Evolutionary conservation across 2,329 filamentous ascomycete genomes (phyloP), one percentile per base, ranked within the genome.

Genomic region (Colletotrichum coccodes): DNA sequence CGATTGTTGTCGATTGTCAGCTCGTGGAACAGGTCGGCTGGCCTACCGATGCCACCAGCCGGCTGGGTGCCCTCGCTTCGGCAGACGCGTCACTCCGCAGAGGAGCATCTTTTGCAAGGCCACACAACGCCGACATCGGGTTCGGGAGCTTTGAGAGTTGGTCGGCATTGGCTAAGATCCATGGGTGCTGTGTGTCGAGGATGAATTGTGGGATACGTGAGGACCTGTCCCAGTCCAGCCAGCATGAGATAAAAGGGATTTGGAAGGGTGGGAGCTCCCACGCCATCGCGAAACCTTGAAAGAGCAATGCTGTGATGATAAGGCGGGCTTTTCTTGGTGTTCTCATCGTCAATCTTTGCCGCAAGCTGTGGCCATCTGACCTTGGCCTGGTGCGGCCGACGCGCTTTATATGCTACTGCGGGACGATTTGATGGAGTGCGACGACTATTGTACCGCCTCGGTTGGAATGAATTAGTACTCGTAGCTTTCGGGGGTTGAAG

Each of bases 151-250:
- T 21, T 0, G 18, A n/a, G 21, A 56, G 23, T 3, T 62, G 47
- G 28, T 14, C n/a, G 6, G n/a, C 50, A 23, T 62, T 30, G 0
- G 26, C 6, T 0, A 12, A 4, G 28, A 62, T 23, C 64, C 64
- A 67, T 0, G 58, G 49, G 5, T 62, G 38, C 18, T 14, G 1
- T 11, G 58, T 34, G 11, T 57, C 58, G 34, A 62, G 58, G 8
- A 62, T 26, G 58, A 67, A 67, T 12, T 67, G 30, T 18, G 40
- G 64, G 23, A 67, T 34, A 49, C 1, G 40, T 3, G 7, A 32
- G 3, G 30, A 26, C 23, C 23, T 11, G 9, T 30, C 36, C 6
- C n/a, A 23, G 32, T 52, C 49, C 16, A 28, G 56, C 63, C 63
- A 61, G 3, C 44, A 58, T 23, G 63, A 32, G 2, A 53, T 4